phyloP scores from a whole-genome alignment of 176 grass and related monocot species.

The Aegilops bicornis region DNA sequence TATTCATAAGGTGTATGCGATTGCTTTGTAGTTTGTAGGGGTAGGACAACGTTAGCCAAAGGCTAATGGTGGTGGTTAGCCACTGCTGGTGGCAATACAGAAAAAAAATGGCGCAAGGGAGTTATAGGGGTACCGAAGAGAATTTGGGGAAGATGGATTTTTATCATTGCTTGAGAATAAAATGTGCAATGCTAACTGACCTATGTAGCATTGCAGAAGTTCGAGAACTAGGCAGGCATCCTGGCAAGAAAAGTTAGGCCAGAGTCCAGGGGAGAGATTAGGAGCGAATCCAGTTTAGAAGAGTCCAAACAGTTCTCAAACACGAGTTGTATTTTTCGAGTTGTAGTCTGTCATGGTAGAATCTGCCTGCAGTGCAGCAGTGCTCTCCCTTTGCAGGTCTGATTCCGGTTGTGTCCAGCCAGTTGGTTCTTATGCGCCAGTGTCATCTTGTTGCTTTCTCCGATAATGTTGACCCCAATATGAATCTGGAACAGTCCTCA shows the following conservation, averaged over 20 bases:
- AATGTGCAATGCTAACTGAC: background rate
- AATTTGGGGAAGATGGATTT: background rate
- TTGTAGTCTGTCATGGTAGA: background rate
- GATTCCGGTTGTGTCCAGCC: background rate
- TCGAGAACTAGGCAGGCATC: background rate
- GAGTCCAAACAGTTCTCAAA: background rate
- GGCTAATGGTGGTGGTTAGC: background rate
- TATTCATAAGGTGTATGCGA: background rate
- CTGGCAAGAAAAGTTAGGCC: background rate
- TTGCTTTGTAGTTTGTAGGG: background rate
- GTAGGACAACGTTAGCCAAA: background rate
- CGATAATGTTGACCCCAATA: background rate
- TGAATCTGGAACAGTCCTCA: background rate
- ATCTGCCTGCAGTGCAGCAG: background rate
- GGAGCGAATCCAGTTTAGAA: slow-evolving; percentile 5
- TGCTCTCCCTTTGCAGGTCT: background rate
- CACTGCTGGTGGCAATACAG: background rate
- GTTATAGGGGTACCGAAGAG: background rate
- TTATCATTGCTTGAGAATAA: background rate
- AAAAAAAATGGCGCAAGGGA: background rate
- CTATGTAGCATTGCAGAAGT: background rate
- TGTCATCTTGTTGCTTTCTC: background rate
- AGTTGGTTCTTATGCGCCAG: background rate
- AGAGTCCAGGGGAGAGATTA: background rate
- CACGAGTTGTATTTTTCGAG: background rate